Evolutionary conservation across 306 rosid genomes (phyloP).

Genomic region (Prinsepia uniflora): DNA sequence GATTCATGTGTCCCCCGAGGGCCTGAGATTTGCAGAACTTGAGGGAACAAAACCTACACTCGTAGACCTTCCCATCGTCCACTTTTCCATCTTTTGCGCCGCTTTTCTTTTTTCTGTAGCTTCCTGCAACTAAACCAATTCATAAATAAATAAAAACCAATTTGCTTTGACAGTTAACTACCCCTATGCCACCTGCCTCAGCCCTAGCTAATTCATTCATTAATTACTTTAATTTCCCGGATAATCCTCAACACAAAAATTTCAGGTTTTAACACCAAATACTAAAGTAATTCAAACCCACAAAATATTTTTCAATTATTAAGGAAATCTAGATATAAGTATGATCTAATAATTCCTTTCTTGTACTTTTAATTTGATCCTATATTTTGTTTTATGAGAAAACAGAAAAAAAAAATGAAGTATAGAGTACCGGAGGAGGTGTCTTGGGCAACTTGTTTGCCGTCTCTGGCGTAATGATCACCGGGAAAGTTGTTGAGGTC

Average conservation of each 20-base stretch:
- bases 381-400: too few species aligned
- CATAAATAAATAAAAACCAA: slow-evolving; percentile 21
- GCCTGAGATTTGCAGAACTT: slow-evolving; percentile 99
- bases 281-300: not conserved
- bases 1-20: slow-evolving; percentile 99
- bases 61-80: slow-evolving; percentile 83
- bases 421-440: slow-evolving; percentile 42
- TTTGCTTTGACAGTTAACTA: slow-evolving; percentile 10
- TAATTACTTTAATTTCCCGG: slow-evolving; percentile 16
- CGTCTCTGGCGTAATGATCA: slow-evolving; percentile 53
- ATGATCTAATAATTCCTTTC: too few species aligned
- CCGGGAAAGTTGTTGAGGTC: slow-evolving; percentile 95
- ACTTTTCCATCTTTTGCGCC: slow-evolving; percentile 79
- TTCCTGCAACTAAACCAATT: slow-evolving; percentile 49
- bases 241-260: not conserved
- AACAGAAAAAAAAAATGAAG: not conserved
- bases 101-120: slow-evolving; percentile 74
- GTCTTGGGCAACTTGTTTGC: slow-evolving; percentile 51
- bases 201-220: not conserved
- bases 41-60: slow-evolving; percentile 99
- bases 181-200: slow-evolving; percentile 21
- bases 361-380: too few species aligned
- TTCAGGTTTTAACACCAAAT: not conserved
- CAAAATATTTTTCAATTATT: too few species aligned
- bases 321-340: too few species aligned